Conservation (phyloP, 2,329 filamentous ascomycete species). For the Venturia effusa region DNA sequence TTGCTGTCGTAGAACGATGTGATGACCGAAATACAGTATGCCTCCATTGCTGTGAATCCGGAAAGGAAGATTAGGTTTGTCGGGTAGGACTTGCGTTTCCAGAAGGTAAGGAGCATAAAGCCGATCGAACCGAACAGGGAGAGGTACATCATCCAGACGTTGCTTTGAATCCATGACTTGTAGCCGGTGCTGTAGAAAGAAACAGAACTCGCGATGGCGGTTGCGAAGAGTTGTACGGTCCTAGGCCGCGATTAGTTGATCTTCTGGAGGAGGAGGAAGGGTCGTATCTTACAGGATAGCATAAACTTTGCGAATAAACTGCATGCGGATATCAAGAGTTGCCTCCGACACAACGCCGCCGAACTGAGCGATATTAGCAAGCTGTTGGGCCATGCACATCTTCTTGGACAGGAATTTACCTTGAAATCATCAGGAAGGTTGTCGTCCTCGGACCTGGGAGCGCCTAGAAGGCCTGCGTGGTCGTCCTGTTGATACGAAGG, state of each 20-base stretch:
- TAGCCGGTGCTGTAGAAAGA: slow-evolving; percentile 78
- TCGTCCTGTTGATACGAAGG: slow-evolving; percentile 64
- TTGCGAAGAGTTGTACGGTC: slow-evolving; percentile 84
- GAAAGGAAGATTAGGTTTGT: slow-evolving; percentile 88
- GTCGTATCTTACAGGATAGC: slow-evolving; percentile 59
- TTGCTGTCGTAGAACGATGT: slow-evolving; percentile 78
- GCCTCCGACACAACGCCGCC: slow-evolving; percentile 89
- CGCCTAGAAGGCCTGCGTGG: slow-evolving; percentile 50
- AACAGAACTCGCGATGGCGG: slow-evolving; percentile 66
- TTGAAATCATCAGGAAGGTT: slow-evolving; percentile 97
- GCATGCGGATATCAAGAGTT: slow-evolving; percentile 90
- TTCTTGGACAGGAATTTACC: slow-evolving; percentile 31
- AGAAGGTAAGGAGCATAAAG: slow-evolving; percentile 81
- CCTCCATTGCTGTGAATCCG: slow-evolving; percentile 83
- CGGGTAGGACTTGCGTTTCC: slow-evolving; percentile 93
- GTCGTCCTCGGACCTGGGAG: slow-evolving; percentile 68
- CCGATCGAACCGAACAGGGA: slow-evolving; percentile 76
- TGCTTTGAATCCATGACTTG: slow-evolving; percentile 74
- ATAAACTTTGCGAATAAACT: slow-evolving; percentile 96
- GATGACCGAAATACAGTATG: slow-evolving; percentile 85
- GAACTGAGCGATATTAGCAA: slow-evolving; percentile 47
- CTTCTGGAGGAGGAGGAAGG: not conserved
- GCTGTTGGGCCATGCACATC: not conserved
- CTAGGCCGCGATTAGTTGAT: slow-evolving; percentile 22
- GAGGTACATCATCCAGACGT: slow-evolving; percentile 74